Evolutionary conservation across 75 land plant species (phyloP).

Genomic region (Cupressus sempervirens): DNA sequence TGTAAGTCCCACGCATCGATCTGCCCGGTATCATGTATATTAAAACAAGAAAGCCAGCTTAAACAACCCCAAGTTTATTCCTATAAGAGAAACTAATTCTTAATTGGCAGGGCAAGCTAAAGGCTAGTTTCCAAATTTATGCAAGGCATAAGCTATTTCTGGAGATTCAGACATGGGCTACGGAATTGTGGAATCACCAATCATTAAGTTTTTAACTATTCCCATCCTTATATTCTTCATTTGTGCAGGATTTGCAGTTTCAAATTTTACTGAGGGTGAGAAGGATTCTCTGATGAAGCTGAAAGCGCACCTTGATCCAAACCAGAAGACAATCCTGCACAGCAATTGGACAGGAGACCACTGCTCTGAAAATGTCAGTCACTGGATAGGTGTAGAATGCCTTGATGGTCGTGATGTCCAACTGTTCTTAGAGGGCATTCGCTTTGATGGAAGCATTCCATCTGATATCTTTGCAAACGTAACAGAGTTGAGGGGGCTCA

Average conservation of each 20-base stretch:
- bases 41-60: no score
- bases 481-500: conserved; percentile 25
- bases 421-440: conserved; percentile 37
- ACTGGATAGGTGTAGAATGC: conserved; percentile 26
- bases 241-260: background rate
- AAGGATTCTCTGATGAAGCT: background rate
- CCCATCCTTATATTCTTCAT: background rate
- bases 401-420: conserved; percentile 13
- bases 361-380: conserved; percentile 7
- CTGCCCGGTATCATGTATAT: no score
- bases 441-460: conserved; percentile 35
- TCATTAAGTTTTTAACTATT: background rate
- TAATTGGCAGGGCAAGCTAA: no score
- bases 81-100: no score
- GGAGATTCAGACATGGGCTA: background rate
- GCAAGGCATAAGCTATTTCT: no score
- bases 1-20: no score
- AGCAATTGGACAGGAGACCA: conserved; percentile 14
- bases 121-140: no score
- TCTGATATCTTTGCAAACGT: conserved; percentile 24
- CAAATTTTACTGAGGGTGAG: background rate
- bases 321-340: conserved; percentile 14
- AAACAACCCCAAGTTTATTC: no score
- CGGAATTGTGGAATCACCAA: background rate
- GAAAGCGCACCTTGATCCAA: background rate